Base-by-base conservation (phyloP, 345 rosid genomes). In the Gossypium mustelinum region DNA sequence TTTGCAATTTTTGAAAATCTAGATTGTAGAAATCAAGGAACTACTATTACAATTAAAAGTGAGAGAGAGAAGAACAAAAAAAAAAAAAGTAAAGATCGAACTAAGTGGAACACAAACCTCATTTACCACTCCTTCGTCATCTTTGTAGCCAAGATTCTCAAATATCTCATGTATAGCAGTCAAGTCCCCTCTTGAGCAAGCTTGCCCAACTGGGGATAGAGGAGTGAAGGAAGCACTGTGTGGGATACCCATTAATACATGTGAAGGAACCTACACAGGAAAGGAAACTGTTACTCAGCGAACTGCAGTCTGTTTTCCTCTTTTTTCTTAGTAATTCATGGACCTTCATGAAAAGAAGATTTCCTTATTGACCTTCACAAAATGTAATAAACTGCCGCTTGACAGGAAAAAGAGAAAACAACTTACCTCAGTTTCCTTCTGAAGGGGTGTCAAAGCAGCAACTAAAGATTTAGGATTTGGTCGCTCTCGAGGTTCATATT, bases 121-220 rank as follows among this genome's bases (percentile, higher is more conserved):
- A 76, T 91, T 85, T 61, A 86, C 87, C 59, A 92, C 86, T 69
- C 88, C 93, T 84, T 89, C 94, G 14, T 94, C 98, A 66, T 90
- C 97, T 84, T 88, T 89, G 82, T 90, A 94, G 10, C 94, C 97
- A 79, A 92, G 76, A 69, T 87, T 83, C 74, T 92, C 94, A 78
- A 94, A 75, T 76, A 90, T 87, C 81, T 90, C 93, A 68, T 85
- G 90, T 68, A 94, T 86, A 56, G 98, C 90, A 78, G 86, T 86
- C 85, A 94, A 83, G 86, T 92, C 97, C 82, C 70, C 85, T 81
- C 90, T 86, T 55, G 83, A 82, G 81, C 91, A 88, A 74, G 98
- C 96, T 81, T 94, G 94, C n/a, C 88, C 97, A 66, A 92, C 79
- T n/a, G 94, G 90, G 45, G 98, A 85, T 16, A 84, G 79, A 64